Evolutionary conservation across 306 rosid species (phyloP).

Genomic region (Corylus heterophylla): DNA sequence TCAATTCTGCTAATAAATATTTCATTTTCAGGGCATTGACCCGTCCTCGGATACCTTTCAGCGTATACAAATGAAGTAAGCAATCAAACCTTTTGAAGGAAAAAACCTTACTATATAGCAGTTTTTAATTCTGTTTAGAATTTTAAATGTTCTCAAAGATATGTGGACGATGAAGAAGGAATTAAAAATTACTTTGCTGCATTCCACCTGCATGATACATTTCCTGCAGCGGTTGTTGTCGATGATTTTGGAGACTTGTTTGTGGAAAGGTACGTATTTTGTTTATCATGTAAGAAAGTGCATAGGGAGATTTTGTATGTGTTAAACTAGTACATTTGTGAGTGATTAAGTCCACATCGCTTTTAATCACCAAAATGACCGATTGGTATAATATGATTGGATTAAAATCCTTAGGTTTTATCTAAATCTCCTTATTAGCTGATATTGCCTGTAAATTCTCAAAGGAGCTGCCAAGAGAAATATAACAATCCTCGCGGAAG

Average conservation of each 20-base stretch:
- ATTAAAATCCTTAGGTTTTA: too few relatives aligned
- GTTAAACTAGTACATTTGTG: too few relatives aligned
- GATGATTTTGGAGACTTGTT: constrained; percentile 89
- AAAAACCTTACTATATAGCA: background rate
- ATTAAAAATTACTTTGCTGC: constrained; percentile 86
- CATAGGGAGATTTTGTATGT: too few relatives aligned
- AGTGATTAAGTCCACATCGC: too few relatives aligned
- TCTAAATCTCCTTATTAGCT: too few relatives aligned
- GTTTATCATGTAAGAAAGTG: too few relatives aligned
- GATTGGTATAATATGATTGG: too few relatives aligned
- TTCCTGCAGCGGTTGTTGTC: constrained; percentile 70
- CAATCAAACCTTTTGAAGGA: constrained; percentile 3
- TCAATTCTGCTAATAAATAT: background rate
- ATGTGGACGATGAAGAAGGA: constrained; percentile 73
- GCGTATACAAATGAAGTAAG: constrained; percentile 77
- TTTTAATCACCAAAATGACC: too few relatives aligned
- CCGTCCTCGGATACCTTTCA: constrained; percentile 61
- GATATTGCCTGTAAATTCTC: background rate
- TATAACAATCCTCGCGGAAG: constrained; percentile 67
- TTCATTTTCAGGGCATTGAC: constrained; percentile 58
- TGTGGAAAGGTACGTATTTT: constrained; percentile 46
- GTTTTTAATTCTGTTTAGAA: constrained; percentile 6
- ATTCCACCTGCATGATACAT: constrained; percentile 59
- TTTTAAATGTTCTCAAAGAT: constrained; percentile 38
- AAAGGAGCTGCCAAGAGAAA: constrained; percentile 74